Conservation (phyloP, 495 filamentous ascomycete species). For the Daldinia decipiens region DNA sequence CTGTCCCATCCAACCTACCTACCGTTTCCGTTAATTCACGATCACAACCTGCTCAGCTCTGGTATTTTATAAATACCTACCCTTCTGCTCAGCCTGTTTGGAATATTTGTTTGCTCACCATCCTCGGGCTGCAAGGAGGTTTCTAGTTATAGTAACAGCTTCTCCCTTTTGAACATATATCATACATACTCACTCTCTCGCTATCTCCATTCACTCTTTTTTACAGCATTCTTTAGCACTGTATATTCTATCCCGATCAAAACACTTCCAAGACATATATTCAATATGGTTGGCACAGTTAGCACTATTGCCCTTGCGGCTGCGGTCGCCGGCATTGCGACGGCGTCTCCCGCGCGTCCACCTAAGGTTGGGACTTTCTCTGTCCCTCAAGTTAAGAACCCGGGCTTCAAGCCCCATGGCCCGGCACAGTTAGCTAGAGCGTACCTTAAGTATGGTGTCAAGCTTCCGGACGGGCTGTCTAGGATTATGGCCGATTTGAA, state of each 20-base stretch:
- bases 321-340: constrained; percentile 37
- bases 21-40: constrained; percentile 30
- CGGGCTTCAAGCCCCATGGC: constrained; percentile 61
- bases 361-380: constrained; percentile 40
- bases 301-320: constrained; percentile 36
- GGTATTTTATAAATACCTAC: constrained; percentile 37
- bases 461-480: constrained; percentile 47
- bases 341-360: constrained; percentile 37
- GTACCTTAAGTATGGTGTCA: constrained; percentile 66
- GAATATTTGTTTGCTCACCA: constrained; percentile 16
- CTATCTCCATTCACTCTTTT: constrained; percentile 26
- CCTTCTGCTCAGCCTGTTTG: constrained; percentile 13
- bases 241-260: constrained; percentile 21
- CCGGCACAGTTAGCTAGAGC: constrained; percentile 65
- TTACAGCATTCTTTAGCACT: constrained; percentile 10
- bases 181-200: constrained; percentile 14
- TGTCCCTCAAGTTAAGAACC: constrained; percentile 43
- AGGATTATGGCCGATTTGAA: constrained; percentile 46
- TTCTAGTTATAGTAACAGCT: constrained; percentile 15
- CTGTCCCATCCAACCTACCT: constrained; percentile 28
- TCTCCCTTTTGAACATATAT: constrained; percentile 24
- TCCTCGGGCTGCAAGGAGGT: constrained; percentile 29
- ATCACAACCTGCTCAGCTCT: constrained; percentile 15
- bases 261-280: not conserved
- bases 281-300: constrained; percentile 40